Base-by-base conservation (phyloP, 2,329 filamentous ascomycete genomes). In the Fusarium robinianum region DNA sequence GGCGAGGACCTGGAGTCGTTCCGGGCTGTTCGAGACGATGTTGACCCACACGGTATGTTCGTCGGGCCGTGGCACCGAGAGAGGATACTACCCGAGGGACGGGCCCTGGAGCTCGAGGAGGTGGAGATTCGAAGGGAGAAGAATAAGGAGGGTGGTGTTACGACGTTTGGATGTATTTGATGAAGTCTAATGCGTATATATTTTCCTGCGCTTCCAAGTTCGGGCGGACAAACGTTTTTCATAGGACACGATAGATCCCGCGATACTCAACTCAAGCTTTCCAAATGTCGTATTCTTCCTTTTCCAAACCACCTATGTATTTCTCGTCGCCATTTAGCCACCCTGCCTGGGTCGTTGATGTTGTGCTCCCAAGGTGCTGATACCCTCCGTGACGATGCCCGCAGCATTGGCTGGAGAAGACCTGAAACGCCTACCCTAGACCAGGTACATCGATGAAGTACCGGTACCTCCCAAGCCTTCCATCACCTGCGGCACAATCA, bases 21-120 rank as follows among this genome's bases (percentile, higher is more conserved):
- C 79, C 74, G 86, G 26, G 71, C 75, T 18, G 76, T 95, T 6
- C 78, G 90, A 39, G 76, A 85, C 46, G 75, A 82, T 38, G 83
- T 81, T 22, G 90, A 96, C 62, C 85, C 87, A 0, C 82, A 90
- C 49, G 90, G 90, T 43, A 85, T 95, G 79, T 96, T 96, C 68
- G 76, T 92, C 10, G 92, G 92, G 3, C 84, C 90, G 34, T 99
- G 92, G 92, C 90, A 96, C 68, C 77, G 87, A 18, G 78, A 85
- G 37, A 81, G 81, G 58, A 72, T 96, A 14, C 65, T 83, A 27
- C 65, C 60, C 3, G 64, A 65, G 12, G 66, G 60, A 1, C 47
- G 60, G 4, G 64, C 55, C 36, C 59, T 72, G 10, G 54, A 61
- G 22, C 49, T 73, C 19, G 70, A 72, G 39, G 69, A 72, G 56